These are phyloP conservation scores for Sphaerosporella brunnea DNA, from an alignment of 495 filamentous ascomycete species.

Conservation along the genomic window DNA sequence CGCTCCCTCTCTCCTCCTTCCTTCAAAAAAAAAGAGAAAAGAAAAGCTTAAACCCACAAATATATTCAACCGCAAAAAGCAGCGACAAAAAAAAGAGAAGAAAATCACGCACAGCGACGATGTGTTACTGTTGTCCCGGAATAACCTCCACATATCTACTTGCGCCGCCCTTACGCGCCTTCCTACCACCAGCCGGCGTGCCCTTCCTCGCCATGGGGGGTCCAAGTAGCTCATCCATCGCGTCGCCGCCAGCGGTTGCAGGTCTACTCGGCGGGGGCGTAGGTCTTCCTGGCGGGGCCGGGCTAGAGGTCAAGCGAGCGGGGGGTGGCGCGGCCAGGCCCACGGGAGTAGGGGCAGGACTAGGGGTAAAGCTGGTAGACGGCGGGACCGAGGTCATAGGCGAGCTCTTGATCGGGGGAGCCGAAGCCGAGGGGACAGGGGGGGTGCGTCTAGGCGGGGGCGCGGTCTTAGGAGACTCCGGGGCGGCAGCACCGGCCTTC, in stretches of 20 bases:
- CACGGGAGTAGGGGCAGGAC: slow-evolving; percentile 25
- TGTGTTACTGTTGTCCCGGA: slow-evolving; percentile 21
- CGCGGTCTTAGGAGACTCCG: slow-evolving; percentile 35
- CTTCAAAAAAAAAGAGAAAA: too few species aligned
- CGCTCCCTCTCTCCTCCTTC: too few species aligned
- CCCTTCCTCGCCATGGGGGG: slow-evolving; percentile 20
- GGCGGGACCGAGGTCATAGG: too few species aligned
- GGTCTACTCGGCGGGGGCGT: slow-evolving; percentile 17
- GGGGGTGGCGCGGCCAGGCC: slow-evolving; percentile 11
- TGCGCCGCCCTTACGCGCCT: slow-evolving; percentile 17
- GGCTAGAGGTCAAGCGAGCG: slow-evolving; percentile 5
- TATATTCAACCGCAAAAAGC: too few species aligned
- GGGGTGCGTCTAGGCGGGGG: slow-evolving; percentile 27
- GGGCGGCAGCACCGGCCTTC: slow-evolving; percentile 47
- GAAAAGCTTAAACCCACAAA: too few species aligned
- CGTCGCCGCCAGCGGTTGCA: slow-evolving; percentile 23
- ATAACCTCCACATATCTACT: slow-evolving; percentile 26
- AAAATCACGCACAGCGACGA: too few species aligned
- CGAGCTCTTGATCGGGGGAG: too few species aligned
- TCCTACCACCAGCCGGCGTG: slow-evolving; percentile 20
- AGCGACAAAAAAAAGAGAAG: too few species aligned
- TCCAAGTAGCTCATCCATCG: slow-evolving; percentile 28
- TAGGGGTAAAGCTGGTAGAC: too few species aligned
- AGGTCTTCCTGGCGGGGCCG: slow-evolving; percentile 13
- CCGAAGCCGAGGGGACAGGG: slow-evolving; percentile 23